These are phyloP conservation scores for Kazachstania africana DNA, from an alignment of 805 yeast species.

Conservation along the genomic window DNA sequence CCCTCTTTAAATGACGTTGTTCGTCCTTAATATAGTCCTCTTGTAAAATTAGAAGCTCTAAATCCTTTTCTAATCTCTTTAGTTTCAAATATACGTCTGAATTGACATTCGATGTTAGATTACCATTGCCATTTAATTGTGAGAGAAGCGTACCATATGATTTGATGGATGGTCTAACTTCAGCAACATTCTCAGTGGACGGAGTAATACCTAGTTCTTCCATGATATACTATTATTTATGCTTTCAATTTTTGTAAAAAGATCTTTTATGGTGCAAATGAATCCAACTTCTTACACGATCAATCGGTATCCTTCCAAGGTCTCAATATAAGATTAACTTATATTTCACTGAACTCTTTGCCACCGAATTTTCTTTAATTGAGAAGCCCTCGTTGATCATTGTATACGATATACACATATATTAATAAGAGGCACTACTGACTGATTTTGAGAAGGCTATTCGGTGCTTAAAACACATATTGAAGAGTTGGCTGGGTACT, in stretches of 20 bases:
- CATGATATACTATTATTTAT: constrained; percentile 35
- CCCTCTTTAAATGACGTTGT: constrained; percentile 91
- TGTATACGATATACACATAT: too few species aligned
- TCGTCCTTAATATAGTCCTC: constrained; percentile 97
- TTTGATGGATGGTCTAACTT: constrained; percentile 23
- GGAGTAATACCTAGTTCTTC: constrained; percentile 50
- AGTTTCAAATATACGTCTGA: constrained; percentile 71
- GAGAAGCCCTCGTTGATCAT: too few species aligned
- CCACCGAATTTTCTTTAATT: too few species aligned
- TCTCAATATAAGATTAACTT: too few species aligned
- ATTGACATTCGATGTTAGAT: constrained; percentile 18
- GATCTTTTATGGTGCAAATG: background rate
- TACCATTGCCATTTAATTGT: constrained; percentile 18
- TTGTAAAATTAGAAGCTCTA: constrained; percentile 73
- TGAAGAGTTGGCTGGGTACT: too few species aligned
- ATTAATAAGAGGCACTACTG: too few species aligned
- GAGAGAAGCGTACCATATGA: constrained; percentile 23
- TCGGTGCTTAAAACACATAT: too few species aligned
- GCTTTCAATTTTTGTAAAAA: background rate
- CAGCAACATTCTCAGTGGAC: constrained; percentile 23
- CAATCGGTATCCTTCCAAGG: too few species aligned
- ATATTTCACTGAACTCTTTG: too few species aligned
- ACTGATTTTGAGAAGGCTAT: too few species aligned
- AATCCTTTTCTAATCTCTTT: constrained; percentile 83
- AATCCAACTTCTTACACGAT: background rate